A percentile compares a stretch with the other conserved stretches of the same genome.
phyloP scores from a whole-genome alignment of 371 early-diverging fungal genomes.

The Mortierella sp. region DNA sequence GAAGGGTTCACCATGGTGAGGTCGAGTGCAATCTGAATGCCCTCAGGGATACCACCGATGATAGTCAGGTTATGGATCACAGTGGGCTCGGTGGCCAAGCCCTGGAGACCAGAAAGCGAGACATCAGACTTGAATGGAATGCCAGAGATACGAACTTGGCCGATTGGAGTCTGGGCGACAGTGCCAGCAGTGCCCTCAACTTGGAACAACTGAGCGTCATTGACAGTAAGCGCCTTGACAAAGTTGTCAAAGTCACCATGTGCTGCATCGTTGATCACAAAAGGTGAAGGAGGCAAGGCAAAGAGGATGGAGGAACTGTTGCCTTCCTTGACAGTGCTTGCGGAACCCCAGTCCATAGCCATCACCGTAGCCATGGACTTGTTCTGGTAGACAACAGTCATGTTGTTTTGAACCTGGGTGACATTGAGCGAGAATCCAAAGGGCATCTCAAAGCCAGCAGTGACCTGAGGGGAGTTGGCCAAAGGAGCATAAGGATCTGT shows the following conservation, averaged over 20 bases:
- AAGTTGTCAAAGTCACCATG: slow-evolving; percentile 56
- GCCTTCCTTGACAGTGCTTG: slow-evolving; percentile 52
- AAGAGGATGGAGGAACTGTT: slow-evolving; percentile 56
- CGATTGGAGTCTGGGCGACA: slow-evolving; percentile 60
- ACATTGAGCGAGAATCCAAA: slow-evolving; percentile 64
- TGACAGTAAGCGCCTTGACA: slow-evolving; percentile 53
- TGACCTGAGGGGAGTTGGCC: slow-evolving; percentile 56
- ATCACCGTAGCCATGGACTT: slow-evolving; percentile 55
- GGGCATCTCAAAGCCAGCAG: slow-evolving; percentile 63
- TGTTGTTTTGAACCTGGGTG: slow-evolving; percentile 59
- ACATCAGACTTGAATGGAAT: slow-evolving; percentile 61
- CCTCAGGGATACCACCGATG: slow-evolving; percentile 56
- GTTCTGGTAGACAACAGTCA: slow-evolving; percentile 57
- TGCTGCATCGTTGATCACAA: slow-evolving; percentile 45
- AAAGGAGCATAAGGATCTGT: slow-evolving; percentile 57
- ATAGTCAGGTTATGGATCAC: slow-evolving; percentile 58
- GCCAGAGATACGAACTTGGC: slow-evolving; percentile 56
- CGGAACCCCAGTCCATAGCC: slow-evolving; percentile 51
- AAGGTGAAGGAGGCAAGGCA: slow-evolving; percentile 40
- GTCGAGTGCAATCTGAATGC: slow-evolving; percentile 56
- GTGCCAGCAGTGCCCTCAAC: slow-evolving; percentile 57
- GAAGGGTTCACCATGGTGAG: slow-evolving; percentile 64
- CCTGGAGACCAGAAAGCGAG: slow-evolving; percentile 60
- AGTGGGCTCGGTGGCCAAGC: slow-evolving; percentile 58
- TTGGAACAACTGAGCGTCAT: slow-evolving; percentile 51